Base-by-base conservation (phyloP, 2,329 filamentous ascomycete species). In the Apiospora arundinis region DNA sequence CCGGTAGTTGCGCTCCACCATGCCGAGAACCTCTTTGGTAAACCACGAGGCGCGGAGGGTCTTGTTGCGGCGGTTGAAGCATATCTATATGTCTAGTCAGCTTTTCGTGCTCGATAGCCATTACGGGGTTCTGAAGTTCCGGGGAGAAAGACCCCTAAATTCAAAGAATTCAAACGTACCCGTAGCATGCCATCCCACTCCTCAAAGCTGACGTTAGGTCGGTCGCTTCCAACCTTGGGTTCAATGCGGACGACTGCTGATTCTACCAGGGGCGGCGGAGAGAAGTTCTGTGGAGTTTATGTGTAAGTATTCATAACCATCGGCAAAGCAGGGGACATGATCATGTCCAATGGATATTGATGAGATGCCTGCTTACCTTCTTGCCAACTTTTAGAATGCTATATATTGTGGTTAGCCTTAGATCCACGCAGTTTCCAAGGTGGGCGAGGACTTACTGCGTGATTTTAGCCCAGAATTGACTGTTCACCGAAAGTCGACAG, bases 141-240 rank as follows among this genome's bases (percentile, higher is more conserved):
- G 12, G 1, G 7, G 21, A 37, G n/a, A n/a, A 37, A 60, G 28
- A 37, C 16, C 28, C 7, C 5, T 12, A 6, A 70, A 52, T 69
- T 91, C 76, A 97, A 97, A 73, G 91, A 91, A 32, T 40, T 14
- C 32, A 18, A 40, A 63, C 56, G 5, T 52, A 97, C 90, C 68
- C 94, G 87, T 73, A 98, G 82, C 79, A 98, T 86, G 12, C 95
- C 95, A 79, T 98, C 95, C 92, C 95, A 98, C 82, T 98, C 96
- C 69, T 97, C 94, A 83, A 95, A 98, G 80, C 91, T 93, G 74
- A 98, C 95, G 76, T 94, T 92, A 69, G 95, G 95, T 48, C 94
- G 86, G 74, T 91, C 89, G 67, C 83, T 85, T 14, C 95, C 95
- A 48, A 89, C 88, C 84, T 98, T 97, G 28, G 95, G 95, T 79